phyloP scores from a whole-genome alignment of 163 green algal genomes.

The Volvox carteri region DNA sequence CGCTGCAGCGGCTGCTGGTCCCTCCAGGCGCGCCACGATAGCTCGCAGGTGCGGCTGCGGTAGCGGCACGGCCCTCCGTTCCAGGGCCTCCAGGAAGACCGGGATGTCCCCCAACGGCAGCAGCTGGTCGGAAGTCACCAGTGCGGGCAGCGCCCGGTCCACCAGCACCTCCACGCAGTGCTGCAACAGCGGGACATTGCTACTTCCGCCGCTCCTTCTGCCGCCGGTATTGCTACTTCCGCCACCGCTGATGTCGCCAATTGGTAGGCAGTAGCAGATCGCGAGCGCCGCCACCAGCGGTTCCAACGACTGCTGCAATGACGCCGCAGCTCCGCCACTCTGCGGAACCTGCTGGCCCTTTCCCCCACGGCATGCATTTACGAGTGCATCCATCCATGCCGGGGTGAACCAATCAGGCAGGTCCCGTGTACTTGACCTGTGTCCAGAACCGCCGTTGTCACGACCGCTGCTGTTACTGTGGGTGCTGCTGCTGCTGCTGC shows the following conservation, averaged over 20 bases:
- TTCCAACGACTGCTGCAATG: not conserved
- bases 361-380: not conserved
- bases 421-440: not conserved
- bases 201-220: not conserved
- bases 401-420: not conserved
- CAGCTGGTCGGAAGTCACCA: not conserved
- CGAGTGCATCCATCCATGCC: not conserved
- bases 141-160: not conserved
- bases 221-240: not conserved
- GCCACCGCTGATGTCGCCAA: not conserved
- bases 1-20: too few species aligned
- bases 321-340: not conserved
- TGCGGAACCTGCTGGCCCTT: not conserved
- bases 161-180: not conserved
- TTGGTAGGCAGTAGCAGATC: not conserved
- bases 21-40: too few species aligned
- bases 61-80: not conserved
- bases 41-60: not conserved
- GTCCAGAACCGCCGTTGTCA: not conserved
- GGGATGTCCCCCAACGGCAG: constrained; percentile 5
- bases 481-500: too few species aligned
- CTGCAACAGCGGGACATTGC: not conserved
- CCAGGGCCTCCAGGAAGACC: constrained; percentile 12
- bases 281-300: not conserved
- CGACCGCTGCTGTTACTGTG: not conserved